Evolutionary conservation across 2,329 filamentous ascomycete genomes (phyloP).

Genomic region (Penicillium freii): DNA sequence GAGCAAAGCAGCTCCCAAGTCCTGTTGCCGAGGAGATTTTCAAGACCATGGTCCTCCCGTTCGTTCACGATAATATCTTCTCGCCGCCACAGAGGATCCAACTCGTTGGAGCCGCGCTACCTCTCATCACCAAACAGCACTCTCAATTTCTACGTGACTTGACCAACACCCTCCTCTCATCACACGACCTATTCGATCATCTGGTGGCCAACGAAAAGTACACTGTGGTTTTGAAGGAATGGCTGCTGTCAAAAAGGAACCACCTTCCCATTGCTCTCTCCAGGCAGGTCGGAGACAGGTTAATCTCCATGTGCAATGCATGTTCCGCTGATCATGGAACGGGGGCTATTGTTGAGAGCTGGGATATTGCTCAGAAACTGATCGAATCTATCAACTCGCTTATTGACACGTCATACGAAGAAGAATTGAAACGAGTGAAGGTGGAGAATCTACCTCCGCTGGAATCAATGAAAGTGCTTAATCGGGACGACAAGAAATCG

Average conservation of each 20-base stretch:
- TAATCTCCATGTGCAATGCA: constrained; percentile 8
- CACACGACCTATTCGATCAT: constrained; percentile 6
- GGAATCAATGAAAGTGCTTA: constrained; percentile 6
- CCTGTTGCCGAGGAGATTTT: constrained; percentile 9
- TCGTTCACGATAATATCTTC: constrained; percentile 8
- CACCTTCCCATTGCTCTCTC: constrained; percentile 3
- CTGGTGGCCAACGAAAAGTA: constrained; percentile 10
- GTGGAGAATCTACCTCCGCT: constrained; percentile 5
- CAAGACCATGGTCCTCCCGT: constrained; percentile 6
- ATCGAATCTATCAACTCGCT: background rate
- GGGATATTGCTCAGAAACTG: constrained; percentile 2
- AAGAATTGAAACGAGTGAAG: background rate
- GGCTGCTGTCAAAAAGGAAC: constrained; percentile 8
- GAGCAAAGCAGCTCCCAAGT: background rate
- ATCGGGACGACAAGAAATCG: constrained; percentile 11
- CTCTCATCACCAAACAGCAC: constrained; percentile 4
- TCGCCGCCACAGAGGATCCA: constrained; percentile 1
- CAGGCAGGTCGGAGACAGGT: background rate
- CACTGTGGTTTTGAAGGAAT: constrained; percentile 5
- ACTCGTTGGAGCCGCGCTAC: constrained; percentile 12
- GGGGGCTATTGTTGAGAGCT: background rate
- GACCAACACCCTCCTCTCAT: background rate
- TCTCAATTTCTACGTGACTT: constrained; percentile 3
- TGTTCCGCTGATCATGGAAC: constrained; percentile 13
- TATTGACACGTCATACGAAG: background rate